Evolutionary conservation across 2,329 filamentous ascomycete species (phyloP).

Genomic region (Diplodia corticola): DNA sequence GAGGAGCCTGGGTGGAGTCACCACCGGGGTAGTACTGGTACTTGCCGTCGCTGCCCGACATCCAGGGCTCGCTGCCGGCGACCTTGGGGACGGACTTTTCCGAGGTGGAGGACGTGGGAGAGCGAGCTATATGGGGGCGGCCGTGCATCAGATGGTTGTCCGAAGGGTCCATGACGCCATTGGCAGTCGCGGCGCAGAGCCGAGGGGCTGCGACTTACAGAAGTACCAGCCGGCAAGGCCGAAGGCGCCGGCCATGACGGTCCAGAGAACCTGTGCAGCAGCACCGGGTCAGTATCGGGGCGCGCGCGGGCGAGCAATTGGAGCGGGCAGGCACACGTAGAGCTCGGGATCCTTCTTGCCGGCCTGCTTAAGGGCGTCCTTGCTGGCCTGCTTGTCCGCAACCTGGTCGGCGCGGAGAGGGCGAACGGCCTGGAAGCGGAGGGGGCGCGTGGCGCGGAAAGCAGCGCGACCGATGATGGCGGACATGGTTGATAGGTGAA

Average conservation of each 20-base stretch:
- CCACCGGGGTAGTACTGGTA: constrained; percentile 75
- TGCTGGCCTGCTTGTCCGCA: constrained; percentile 49
- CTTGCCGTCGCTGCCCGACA: constrained; percentile 53
- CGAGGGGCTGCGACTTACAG: constrained; percentile 52
- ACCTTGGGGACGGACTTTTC: constrained; percentile 75
- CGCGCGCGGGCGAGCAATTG: constrained; percentile 25
- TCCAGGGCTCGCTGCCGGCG: constrained; percentile 86
- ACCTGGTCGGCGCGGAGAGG: constrained; percentile 33
- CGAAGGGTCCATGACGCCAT: constrained; percentile 2
- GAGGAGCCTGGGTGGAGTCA: constrained; percentile 71
- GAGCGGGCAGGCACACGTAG: constrained; percentile 57
- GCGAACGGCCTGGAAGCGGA: constrained; percentile 44
- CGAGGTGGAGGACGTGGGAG: constrained; percentile 81
- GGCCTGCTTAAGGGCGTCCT: constrained; percentile 58
- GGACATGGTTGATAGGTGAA: constrained; percentile 40
- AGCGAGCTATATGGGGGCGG: constrained; percentile 61
- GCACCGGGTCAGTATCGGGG: background rate
- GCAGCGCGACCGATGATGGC: constrained; percentile 48
- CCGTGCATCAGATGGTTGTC: background rate
- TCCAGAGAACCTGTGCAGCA: constrained; percentile 72
- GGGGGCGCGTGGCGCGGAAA: constrained; percentile 45
- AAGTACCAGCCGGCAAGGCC: constrained; percentile 89
- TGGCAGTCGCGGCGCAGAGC: background rate
- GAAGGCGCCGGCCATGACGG: constrained; percentile 86
- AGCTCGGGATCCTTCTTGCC: constrained; percentile 73